Conservation (phyloP, 192 early-diverging fungal genomes). For the Coemansia sp. region DNA sequence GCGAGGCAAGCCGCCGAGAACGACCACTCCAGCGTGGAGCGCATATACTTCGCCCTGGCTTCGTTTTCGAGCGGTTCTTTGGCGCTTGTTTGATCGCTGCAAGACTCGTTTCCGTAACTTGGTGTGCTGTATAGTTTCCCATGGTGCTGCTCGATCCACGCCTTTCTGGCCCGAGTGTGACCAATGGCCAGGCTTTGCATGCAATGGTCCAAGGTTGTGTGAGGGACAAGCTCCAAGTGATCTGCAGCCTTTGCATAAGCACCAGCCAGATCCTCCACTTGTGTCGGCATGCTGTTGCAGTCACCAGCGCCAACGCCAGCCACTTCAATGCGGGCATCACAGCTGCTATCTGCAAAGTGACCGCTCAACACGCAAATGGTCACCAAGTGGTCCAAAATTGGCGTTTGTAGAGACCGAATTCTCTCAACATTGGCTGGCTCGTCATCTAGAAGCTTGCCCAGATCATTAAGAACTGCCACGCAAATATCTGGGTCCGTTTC, state of each 20-base stretch:
- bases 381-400: constrained; percentile 17
- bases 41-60: constrained; percentile 24
- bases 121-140: neutral
- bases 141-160: constrained; percentile 15
- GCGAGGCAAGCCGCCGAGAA: constrained; percentile 7
- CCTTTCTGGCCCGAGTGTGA: constrained; percentile 22
- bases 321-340: neutral
- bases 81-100: neutral
- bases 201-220: constrained; percentile 27
- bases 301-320: neutral
- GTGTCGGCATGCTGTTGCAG: neutral
- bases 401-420: neutral
- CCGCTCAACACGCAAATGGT: constrained; percentile 15
- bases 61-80: neutral
- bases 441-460: constrained; percentile 17
- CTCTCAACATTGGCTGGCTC: constrained; percentile 31
- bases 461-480: constrained; percentile 8
- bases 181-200: constrained; percentile 29
- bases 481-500: constrained; percentile 23
- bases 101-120: neutral
- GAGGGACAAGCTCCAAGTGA: constrained; percentile 33
- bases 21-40: constrained; percentile 15
- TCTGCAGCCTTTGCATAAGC: constrained; percentile 9
- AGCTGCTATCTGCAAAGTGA: constrained; percentile 1
- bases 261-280: constrained; percentile 1